Conservation (phyloP, 768 basidiomycete genomes). For the Sporobolomyces pararoseus region DNA sequence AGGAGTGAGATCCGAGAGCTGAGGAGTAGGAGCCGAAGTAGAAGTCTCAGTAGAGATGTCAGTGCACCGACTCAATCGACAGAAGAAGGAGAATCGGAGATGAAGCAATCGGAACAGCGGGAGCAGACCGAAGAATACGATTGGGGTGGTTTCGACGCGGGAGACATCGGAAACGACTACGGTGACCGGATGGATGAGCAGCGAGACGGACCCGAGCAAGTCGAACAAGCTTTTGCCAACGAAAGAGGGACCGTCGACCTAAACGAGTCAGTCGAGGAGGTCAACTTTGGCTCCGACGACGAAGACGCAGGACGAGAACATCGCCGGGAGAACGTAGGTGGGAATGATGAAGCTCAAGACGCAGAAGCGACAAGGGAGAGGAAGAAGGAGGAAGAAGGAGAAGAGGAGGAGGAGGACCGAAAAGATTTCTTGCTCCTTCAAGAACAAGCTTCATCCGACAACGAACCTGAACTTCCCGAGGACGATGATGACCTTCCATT, state of each 20-base stretch:
- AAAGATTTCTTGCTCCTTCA: constrained; percentile 2
- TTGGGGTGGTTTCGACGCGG: not conserved
- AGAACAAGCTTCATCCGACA: not conserved
- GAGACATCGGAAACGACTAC: not conserved
- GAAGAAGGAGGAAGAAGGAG: too few species aligned
- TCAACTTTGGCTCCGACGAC: not conserved
- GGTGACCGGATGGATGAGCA: not conserved
- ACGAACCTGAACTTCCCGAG: not conserved
- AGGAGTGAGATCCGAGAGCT: not conserved
- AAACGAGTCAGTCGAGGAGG: not conserved
- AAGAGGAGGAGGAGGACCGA: not conserved
- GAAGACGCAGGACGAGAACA: not conserved
- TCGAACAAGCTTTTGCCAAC: not conserved
- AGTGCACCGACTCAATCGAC: too few species aligned
- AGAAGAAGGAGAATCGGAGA: not conserved
- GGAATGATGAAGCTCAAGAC: not conserved
- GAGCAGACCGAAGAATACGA: constrained; percentile 1
- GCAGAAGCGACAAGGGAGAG: too few species aligned
- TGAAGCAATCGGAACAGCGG: not conserved
- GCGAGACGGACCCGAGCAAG: not conserved
- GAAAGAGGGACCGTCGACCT: not conserved
- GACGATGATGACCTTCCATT: not conserved
- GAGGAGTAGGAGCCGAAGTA: not conserved
- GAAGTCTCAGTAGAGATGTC: not conserved
- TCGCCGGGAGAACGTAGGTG: not conserved